These are phyloP conservation scores for Pleurotus platypus DNA, from an alignment of 768 basidiomycete species.

Conservation along the genomic window DNA sequence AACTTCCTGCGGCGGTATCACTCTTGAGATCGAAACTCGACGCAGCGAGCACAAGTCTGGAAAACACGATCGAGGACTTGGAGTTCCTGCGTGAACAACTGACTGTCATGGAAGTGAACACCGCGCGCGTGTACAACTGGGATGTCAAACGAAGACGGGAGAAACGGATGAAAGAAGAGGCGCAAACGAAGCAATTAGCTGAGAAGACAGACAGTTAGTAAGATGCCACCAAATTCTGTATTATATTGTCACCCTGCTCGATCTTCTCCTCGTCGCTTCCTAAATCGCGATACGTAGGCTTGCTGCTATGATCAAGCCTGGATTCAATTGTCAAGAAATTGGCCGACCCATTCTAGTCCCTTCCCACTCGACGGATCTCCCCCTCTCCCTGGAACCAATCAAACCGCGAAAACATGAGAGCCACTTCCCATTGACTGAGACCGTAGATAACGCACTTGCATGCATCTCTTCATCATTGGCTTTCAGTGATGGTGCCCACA, in stretches of 20 bases:
- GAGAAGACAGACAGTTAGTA: constrained; percentile 2
- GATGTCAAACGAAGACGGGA: constrained; percentile 84
- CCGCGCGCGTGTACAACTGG: constrained; percentile 94
- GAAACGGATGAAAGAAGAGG: constrained; percentile 37
- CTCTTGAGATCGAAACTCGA: constrained; percentile 74
- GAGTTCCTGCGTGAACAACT: constrained; percentile 93
- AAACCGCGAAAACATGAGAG: too few species aligned
- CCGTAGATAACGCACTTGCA: too few species aligned
- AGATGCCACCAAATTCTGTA: background rate
- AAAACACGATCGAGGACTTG: constrained; percentile 78
- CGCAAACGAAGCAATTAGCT: constrained; percentile 6
- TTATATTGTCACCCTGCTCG: background rate
- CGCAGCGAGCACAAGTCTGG: constrained; percentile 61
- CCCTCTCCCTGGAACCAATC: too few species aligned
- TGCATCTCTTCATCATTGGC: too few species aligned
- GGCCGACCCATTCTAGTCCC: too few species aligned
- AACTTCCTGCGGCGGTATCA: constrained; percentile 68
- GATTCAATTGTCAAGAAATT: too few species aligned
- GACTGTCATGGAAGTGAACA: constrained; percentile 96
- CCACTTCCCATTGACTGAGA: too few species aligned
- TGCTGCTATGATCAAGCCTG: too few species aligned
- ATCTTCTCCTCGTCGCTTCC: too few species aligned
- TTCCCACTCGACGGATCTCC: too few species aligned
- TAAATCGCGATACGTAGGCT: too few species aligned
- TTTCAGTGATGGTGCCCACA: too few species aligned